A percentile compares a stretch with the other conserved stretches of the same genome.
These are phyloP conservation scores for Simplicillium sp. DNA, from an alignment of 2,329 filamentous ascomycete genomes.

Conservation along the genomic window DNA sequence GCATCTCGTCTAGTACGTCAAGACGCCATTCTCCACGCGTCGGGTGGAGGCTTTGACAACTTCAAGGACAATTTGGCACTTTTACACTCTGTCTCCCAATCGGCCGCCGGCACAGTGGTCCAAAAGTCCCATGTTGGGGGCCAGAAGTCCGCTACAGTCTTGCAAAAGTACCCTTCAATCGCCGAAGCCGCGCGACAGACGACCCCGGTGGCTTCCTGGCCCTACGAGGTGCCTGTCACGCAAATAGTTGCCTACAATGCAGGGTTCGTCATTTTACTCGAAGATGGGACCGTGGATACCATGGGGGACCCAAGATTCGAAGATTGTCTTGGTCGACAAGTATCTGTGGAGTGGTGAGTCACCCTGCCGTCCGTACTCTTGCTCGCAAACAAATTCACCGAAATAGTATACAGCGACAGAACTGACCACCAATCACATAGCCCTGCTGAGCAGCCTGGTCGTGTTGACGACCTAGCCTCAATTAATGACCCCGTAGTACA, in stretches of 20 bases:
- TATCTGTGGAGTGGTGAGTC: slow-evolving; percentile 24
- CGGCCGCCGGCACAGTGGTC: no score
- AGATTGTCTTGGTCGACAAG: slow-evolving; percentile 44
- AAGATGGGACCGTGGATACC: slow-evolving; percentile 35
- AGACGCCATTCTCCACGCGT: slow-evolving; percentile 10
- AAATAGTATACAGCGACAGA: background rate
- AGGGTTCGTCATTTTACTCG: slow-evolving; percentile 37
- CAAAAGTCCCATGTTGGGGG: no score
- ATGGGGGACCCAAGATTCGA: slow-evolving; percentile 51
- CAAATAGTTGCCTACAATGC: slow-evolving; percentile 38
- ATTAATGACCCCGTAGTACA: slow-evolving; percentile 42
- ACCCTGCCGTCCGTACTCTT: background rate
- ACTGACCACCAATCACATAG: slow-evolving; percentile 14
- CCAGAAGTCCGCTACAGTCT: background rate
- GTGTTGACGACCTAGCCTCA: slow-evolving; percentile 38
- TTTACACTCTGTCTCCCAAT: background rate
- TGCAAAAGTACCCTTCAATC: slow-evolving; percentile 14
- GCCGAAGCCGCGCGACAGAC: slow-evolving; percentile 8
- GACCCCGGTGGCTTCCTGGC: slow-evolving; percentile 10
- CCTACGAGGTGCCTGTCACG: slow-evolving; percentile 14
- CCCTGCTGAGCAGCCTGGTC: slow-evolving; percentile 33
- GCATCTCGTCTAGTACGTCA: slow-evolving; percentile 10
- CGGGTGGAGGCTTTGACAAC: slow-evolving; percentile 10
- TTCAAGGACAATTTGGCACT: background rate
- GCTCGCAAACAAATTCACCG: no score